Base-by-base conservation (phyloP, 768 basidiomycete genomes). In the Tulasnella sp. region DNA sequence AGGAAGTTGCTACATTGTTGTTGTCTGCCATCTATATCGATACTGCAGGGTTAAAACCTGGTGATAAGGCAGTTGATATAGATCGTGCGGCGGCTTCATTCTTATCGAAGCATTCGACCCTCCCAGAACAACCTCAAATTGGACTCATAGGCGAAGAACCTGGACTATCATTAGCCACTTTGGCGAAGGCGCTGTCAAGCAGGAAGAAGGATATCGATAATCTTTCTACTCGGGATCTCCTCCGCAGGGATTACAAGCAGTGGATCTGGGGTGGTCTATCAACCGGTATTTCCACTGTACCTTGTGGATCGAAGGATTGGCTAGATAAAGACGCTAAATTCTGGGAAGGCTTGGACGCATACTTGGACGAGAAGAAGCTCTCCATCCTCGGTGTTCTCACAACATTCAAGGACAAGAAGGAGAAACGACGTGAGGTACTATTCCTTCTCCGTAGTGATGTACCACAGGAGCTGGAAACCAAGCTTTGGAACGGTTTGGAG, bases 211-310 rank as follows among this genome's bases (percentile, higher is more conserved):
- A 81, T 53, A 69, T 98, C 7, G 74, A 76, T 1, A 73, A 78
- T 55, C 71, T 96, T 15, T 68, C 67, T 6, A 76, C 78, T 0
- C 71, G 75, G 50, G 90, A 96, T 60, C 75, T 96, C 16, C 73
- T 99, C 4, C 73, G 89, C 10, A 70, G 95, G n/a, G 95, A 99
- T 66, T 99, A 91, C 71, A 98, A 99, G 63, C 80, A 93, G 57
- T 93, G 90, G 60, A 62, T 61, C 15, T 53, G 59, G 6, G 59
- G 64, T 25, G 60, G 66, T 6, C 67, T 87, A 34, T 74, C 72
- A 51, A 79, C 79, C 1, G 91, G 93, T 4, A 67, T 99, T 10
- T 76, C 87, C 1, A 84, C 88, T 3, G 83, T 96, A 15, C 91
- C 90, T 2, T 60, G 84, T 3, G 70, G 73, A 6, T 70, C 92